Conservation (phyloP, 371 early-diverging fungal species). For the Nematocida major region DNA sequence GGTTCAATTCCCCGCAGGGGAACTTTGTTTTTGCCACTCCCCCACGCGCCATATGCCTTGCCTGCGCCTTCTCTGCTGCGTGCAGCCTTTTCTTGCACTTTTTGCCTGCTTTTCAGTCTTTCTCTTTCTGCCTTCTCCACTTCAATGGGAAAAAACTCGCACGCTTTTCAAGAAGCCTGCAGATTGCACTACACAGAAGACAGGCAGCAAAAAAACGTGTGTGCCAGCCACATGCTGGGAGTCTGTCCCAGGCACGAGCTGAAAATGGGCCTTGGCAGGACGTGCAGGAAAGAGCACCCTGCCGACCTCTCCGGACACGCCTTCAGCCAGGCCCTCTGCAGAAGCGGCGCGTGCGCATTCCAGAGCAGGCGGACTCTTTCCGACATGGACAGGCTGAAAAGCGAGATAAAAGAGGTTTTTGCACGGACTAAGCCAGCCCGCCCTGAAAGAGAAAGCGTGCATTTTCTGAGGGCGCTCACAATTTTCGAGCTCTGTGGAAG, state of each 20-base stretch:
- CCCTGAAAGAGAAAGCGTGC: too few relatives aligned
- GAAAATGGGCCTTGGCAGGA: background rate
- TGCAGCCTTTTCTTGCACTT: background rate
- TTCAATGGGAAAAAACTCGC: too few relatives aligned
- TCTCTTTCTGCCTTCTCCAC: background rate
- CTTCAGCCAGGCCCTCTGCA: background rate
- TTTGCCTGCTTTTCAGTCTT: background rate
- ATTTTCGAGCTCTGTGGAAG: too few relatives aligned
- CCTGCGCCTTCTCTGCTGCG: background rate
- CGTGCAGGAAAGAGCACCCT: background rate
- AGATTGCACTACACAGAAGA: background rate
- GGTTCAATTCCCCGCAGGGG: slow-evolving; percentile 59
- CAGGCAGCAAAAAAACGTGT: background rate
- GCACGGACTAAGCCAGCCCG: too few relatives aligned
- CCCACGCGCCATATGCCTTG: slow-evolving; percentile 31
- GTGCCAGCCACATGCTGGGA: background rate
- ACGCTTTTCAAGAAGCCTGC: too few relatives aligned
- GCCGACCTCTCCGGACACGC: background rate
- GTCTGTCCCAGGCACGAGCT: background rate
- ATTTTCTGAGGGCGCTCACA: too few relatives aligned
- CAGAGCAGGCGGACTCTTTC: background rate
- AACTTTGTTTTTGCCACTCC: slow-evolving; percentile 40
- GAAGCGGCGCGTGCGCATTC: too few relatives aligned
- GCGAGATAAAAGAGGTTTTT: background rate
- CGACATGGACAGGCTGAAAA: background rate